Base-by-base conservation (phyloP, 169 alveolate species). In the Eimeria falciformis region DNA sequence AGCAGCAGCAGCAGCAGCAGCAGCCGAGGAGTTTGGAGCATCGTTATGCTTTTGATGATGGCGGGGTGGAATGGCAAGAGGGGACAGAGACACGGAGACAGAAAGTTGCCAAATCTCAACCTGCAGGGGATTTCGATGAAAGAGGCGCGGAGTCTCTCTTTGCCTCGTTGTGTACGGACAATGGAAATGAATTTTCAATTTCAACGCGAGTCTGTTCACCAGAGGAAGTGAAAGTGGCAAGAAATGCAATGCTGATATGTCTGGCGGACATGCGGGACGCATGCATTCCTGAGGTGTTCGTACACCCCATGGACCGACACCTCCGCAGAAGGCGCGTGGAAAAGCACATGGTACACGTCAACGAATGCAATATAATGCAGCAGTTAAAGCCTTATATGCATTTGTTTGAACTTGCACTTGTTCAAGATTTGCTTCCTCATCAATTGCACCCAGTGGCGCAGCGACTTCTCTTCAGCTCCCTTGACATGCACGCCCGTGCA, bases 401-500 rank as follows among this genome's bases (percentile, higher is more conserved):
- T 40, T 55, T 86, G 17, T 86, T 86, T 50, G 92, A 86, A 56
- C 53, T 77, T 14, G 55, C 78, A 5, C 85, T 86, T 7, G 84
- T 69, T 7, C 55, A 17, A 14, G 78, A 86, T 66, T 69, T 27
- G 40, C 92, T 86, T 17, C 92, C 92, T 3, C 92, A 86, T 73
- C 46, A 86, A 25, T 14, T 86, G 9, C 68, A 45, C 27, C 37
- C 65, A 25, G 23, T 29, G 1, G 73, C 71, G 25, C 92, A 86
- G 85, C 68, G 92, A n/a, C 50, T 86, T 9, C 71, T 66, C 25
- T 86, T 86, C 75, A 86, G 92, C 58, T 68, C 92, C 45, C 85
- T 86, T 47, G 92, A 86, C 71, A 86, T 86, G 92, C 85, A 68
- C 23, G 92, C 92, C 40, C 69, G 92, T 18, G 92, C 92, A 0